phyloP scores from a whole-genome alignment of 208 protist species.

The Lotmaria passim region DNA sequence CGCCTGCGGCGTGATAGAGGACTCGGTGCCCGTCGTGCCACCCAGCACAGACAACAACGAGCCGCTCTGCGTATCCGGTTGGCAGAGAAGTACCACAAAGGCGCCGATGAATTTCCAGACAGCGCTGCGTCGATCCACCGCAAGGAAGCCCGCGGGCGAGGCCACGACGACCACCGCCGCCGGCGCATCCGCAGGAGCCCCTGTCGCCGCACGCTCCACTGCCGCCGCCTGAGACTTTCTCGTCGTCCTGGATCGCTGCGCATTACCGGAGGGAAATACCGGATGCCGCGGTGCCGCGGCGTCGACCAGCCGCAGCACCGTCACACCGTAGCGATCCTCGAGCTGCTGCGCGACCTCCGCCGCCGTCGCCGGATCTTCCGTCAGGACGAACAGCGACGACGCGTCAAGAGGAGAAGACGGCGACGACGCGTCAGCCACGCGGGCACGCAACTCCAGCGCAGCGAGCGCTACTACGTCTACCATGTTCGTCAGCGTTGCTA shows the following conservation, averaged over 20 bases:
- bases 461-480: conserved; percentile 34
- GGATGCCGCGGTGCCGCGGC: conserved; percentile 15
- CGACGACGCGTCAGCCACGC: background rate
- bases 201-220: background rate
- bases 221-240: conserved; percentile 15
- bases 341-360: conserved; percentile 29
- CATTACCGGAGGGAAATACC: conserved; percentile 14
- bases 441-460: conserved; percentile 40
- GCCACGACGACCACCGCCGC: conserved; percentile 46
- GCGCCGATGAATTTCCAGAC: conserved; percentile 75
- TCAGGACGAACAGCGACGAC: conserved; percentile 47
- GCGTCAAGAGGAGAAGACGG: background rate
- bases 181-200: conserved; percentile 4
- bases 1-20: conserved; percentile 3
- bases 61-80: background rate
- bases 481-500: conserved; percentile 18
- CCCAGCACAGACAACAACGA: conserved; percentile 14
- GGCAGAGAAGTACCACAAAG: conserved; percentile 33
- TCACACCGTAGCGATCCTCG: conserved; percentile 36
- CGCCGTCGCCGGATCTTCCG: conserved; percentile 38
- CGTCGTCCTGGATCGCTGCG: background rate
- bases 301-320: conserved; percentile 33
- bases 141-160: conserved; percentile 51
- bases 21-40: conserved; percentile 3
- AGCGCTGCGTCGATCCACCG: conserved; percentile 61